Evolutionary conservation across 2,329 filamentous ascomycete genomes (phyloP).

Genomic region (Cladosporium sp.): DNA sequence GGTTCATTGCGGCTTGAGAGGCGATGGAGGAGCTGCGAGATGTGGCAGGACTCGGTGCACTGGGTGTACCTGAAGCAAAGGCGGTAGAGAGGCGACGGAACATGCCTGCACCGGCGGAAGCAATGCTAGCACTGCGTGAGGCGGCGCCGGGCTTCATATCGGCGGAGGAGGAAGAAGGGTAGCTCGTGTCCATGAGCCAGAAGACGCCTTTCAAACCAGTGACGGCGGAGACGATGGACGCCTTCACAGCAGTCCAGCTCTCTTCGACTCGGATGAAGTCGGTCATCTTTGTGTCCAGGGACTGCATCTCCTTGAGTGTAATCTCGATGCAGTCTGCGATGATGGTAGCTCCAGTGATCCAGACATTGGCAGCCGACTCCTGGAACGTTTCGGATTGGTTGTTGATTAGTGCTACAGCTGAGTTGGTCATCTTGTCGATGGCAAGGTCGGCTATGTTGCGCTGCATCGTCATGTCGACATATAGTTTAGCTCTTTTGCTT

Average conservation of each 20-base stretch:
- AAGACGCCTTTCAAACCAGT: slow-evolving; percentile 48
- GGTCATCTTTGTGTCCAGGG: slow-evolving; percentile 42
- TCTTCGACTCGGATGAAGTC: slow-evolving; percentile 51
- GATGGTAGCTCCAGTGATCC: slow-evolving; percentile 47
- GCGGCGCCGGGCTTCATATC: slow-evolving; percentile 16
- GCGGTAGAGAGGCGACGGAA: slow-evolving; percentile 38
- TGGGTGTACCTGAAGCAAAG: slow-evolving; percentile 24
- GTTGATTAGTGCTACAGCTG: slow-evolving; percentile 46
- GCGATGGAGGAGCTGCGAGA: slow-evolving; percentile 29
- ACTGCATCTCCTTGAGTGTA: slow-evolving; percentile 42
- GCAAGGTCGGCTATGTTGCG: slow-evolving; percentile 48
- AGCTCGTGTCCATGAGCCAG: slow-evolving; percentile 43
- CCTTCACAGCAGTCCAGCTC: slow-evolving; percentile 45
- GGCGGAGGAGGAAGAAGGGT: slow-evolving; percentile 19
- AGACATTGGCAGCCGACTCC: slow-evolving; percentile 46
- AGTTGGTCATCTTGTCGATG: slow-evolving; percentile 49
- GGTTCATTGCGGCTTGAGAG: slow-evolving; percentile 17
- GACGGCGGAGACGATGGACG: slow-evolving; percentile 42
- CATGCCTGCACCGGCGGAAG: slow-evolving; percentile 30
- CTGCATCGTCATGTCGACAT: slow-evolving; percentile 47
- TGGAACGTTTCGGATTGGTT: slow-evolving; percentile 42
- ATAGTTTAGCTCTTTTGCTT: slow-evolving; percentile 38
- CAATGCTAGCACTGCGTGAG: slow-evolving; percentile 30
- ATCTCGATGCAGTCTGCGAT: slow-evolving; percentile 48
- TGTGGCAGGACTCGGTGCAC: slow-evolving; percentile 10